Base-by-base conservation (phyloP, 2,329 filamentous ascomycete species). In the Sporothrix sp. region DNA sequence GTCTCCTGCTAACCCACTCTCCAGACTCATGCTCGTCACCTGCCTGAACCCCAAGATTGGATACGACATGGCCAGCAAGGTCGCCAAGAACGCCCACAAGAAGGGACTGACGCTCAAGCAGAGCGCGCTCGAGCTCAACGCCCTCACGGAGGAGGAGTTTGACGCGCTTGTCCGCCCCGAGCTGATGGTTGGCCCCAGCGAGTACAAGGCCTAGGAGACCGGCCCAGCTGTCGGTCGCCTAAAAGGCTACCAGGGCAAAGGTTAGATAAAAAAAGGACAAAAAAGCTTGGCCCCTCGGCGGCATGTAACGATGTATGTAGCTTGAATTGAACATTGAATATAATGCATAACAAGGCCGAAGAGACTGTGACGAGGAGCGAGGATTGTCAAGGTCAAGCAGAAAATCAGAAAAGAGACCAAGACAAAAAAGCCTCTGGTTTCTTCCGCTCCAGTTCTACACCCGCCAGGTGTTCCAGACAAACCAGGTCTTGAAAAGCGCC, bases 31-130 rank as follows among this genome's bases (percentile, higher is more conserved):
- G 93, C 79, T 97, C 58, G 93, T 97, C 32, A 98, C 93, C 58
- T 96, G 91, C 76, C 77, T 97, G 56, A 96, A 96, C 78, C 89
- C 90, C 60, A 87, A 95, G 69, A 96, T 97, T 65, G 91, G 90
- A 54, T 95, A 96, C 70, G 90, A 96, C 66, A 94, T 94, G 87
- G 90, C 90, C 48, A 89, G 84, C 70, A 95, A 95, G 76, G 90
- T 95, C 21, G 90, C 90, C 63, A 96, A 96, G 83, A 94, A 98
- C 65, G 93, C 93, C 14, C 93, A 98, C 75, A 96, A 96, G 81
- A 97, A 97, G 81, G 89, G 89, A 30, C 71, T 91, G 47, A 96
- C 89, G 21, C 79, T 98, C 53, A 96, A 96, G 77, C 73, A 95
- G 72, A 91, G 85, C 63, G 91, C 93, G 18, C 82, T 97, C 76